These are phyloP conservation scores for Neurospora discreta DNA, from an alignment of 495 filamentous ascomycete species.

Conservation along the genomic window DNA sequence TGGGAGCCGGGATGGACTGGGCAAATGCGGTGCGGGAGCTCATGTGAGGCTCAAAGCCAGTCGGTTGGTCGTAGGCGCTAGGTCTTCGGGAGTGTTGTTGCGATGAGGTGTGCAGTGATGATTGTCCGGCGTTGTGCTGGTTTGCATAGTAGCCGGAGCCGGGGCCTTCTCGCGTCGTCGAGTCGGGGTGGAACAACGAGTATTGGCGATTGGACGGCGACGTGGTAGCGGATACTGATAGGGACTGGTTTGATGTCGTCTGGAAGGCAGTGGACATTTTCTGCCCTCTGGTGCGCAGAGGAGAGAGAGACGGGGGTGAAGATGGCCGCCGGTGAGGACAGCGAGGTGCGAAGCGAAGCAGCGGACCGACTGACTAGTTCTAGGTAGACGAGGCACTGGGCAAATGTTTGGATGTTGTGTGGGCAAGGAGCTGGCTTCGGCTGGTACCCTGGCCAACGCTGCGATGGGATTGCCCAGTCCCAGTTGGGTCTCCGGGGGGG, in stretches of 20 bases:
- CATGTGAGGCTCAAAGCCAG: slow-evolving; percentile 35
- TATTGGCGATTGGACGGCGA: slow-evolving; percentile 37
- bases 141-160: slow-evolving; percentile 30
- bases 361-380: neutral
- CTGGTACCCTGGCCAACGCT: neutral
- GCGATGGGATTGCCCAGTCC: neutral
- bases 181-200: slow-evolving; percentile 28
- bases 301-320: neutral
- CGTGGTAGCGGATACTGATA: slow-evolving; percentile 34
- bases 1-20: slow-evolving; percentile 34
- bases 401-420: slow-evolving; percentile 7
- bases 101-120: slow-evolving; percentile 29
- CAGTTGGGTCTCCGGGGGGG: neutral
- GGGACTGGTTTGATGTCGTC: slow-evolving; percentile 39
- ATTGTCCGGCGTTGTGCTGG: slow-evolving; percentile 20
- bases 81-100: slow-evolving; percentile 39
- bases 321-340: neutral
- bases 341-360: neutral
- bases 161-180: slow-evolving; percentile 26
- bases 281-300: slow-evolving; percentile 16
- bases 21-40: slow-evolving; percentile 35
- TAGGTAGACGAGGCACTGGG: neutral
- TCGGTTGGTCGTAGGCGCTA: slow-evolving; percentile 38
- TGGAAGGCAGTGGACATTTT: slow-evolving; percentile 49
- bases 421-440: neutral